Evolutionary conservation across 2,329 filamentous ascomycete genomes (phyloP).

Genomic region (Apiospora saccharicola): DNA sequence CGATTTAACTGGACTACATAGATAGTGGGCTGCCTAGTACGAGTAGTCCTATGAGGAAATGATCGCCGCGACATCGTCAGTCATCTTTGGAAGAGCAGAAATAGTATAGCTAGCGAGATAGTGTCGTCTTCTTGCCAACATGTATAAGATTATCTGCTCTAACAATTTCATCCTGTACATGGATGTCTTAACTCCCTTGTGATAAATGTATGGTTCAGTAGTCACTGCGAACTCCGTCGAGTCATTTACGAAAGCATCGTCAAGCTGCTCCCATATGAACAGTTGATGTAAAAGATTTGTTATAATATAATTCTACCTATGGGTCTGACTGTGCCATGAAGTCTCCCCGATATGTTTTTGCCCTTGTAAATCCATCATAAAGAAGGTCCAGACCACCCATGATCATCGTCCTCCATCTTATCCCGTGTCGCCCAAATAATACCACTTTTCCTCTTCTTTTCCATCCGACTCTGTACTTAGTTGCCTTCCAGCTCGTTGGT

Average conservation of each 20-base stretch:
- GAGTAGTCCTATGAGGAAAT: not conserved
- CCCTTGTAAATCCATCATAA: not conserved
- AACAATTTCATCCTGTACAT: not conserved
- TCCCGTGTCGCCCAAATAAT: not conserved
- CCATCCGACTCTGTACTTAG: not conserved
- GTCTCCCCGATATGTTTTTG: not conserved
- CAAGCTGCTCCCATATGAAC: too few species aligned
- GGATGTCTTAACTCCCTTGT: not conserved
- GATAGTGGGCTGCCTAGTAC: not conserved
- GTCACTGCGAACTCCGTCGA: too few species aligned
- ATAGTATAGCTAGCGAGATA: not conserved
- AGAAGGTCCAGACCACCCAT: not conserved
- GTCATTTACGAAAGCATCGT: too few species aligned
- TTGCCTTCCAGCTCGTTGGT: conserved; percentile 61
- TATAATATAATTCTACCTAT: not conserved
- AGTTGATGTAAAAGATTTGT: too few species aligned
- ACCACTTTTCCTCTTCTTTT: not conserved
- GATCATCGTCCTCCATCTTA: not conserved
- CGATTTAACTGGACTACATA: not conserved
- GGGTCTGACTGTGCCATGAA: not conserved
- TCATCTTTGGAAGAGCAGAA: not conserved
- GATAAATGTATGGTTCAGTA: not conserved
- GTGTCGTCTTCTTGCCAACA: not conserved
- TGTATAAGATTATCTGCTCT: not conserved
- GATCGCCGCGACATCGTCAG: not conserved